A percentile compares a stretch with the other conserved stretches of the same genome.
Conservation (phyloP, 2,329 filamentous ascomycete species). For the Penicillium sp. region DNA sequence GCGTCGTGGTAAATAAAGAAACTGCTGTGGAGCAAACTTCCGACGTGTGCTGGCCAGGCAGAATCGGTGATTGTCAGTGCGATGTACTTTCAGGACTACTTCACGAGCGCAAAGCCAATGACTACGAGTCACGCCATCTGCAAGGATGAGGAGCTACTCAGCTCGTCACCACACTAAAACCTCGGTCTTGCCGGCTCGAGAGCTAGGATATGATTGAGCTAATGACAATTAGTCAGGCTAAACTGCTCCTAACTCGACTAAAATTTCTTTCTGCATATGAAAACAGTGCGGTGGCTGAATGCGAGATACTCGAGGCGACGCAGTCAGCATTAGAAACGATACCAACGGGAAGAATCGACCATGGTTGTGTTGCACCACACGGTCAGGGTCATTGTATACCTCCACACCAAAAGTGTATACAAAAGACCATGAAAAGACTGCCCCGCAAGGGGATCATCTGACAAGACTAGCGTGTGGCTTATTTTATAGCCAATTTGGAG, state of each 20-base stretch:
- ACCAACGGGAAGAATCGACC: slow-evolving; percentile 1
- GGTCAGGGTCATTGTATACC: neutral
- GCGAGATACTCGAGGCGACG: slow-evolving; percentile 5
- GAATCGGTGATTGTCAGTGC: neutral
- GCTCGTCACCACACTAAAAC: neutral
- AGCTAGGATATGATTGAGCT: neutral
- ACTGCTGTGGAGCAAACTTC: neutral
- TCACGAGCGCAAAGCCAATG: neutral
- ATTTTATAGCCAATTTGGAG: slow-evolving; percentile 14
- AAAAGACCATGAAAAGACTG: neutral
- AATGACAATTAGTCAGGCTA: neutral
- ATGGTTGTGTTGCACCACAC: slow-evolving; percentile 7
- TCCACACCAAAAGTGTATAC: neutral
- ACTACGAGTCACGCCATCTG: slow-evolving; percentile 3
- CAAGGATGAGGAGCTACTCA: slow-evolving; percentile 1
- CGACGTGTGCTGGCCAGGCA: neutral
- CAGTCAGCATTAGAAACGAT: slow-evolving; percentile 20
- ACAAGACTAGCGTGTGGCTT: slow-evolving; percentile 12
- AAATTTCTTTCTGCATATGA: neutral
- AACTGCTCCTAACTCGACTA: neutral
- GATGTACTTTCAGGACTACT: neutral
- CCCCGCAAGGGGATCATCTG: slow-evolving; percentile 18
- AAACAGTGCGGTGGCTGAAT: slow-evolving; percentile 9
- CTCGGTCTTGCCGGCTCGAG: neutral
- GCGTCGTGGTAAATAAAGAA: neutral